phyloP scores from a whole-genome alignment of 2,329 filamentous ascomycete species.

The Neofusicoccum sp. region DNA sequence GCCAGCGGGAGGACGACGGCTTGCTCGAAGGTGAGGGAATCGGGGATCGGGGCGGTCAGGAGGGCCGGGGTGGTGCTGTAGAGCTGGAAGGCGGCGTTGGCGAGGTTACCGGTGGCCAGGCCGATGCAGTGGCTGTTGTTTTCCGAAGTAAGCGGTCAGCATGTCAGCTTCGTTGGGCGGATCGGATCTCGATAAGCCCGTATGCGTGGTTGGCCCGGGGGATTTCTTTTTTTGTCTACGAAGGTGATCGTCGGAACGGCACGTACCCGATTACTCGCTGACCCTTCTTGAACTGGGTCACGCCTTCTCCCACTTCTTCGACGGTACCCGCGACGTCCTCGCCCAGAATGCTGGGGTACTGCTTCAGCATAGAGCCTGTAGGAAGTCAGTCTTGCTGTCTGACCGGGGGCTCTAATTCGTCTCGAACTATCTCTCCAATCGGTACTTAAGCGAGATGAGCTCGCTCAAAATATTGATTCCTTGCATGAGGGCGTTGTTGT shows the following conservation, averaged over 20 bases:
- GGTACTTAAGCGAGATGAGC: background rate
- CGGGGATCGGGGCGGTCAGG: slow-evolving; percentile 43
- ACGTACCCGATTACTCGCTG: slow-evolving; percentile 20
- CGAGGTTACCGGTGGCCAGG: slow-evolving; percentile 30
- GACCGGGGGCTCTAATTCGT: background rate
- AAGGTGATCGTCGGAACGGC: background rate
- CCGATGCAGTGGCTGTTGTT: slow-evolving; percentile 19
- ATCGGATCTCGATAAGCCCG: background rate
- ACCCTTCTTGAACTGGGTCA: slow-evolving; percentile 11
- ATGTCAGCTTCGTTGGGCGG: background rate
- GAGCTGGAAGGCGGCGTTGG: slow-evolving; percentile 35
- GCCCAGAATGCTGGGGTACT: slow-evolving; percentile 40
- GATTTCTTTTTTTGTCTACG: background rate
- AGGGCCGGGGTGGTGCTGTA: slow-evolving; percentile 36
- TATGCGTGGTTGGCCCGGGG: background rate
- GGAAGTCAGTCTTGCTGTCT: background rate
- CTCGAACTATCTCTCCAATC: background rate
- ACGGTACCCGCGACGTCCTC: slow-evolving; percentile 43
- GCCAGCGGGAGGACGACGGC: slow-evolving; percentile 49
- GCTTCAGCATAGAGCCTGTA: background rate
- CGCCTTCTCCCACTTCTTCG: slow-evolving; percentile 34
- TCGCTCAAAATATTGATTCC: background rate
- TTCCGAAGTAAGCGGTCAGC: background rate
- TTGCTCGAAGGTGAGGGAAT: slow-evolving; percentile 39
- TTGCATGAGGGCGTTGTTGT: background rate